Conservation (phyloP, 257 asterid genomes). For the Solanum arcanum region DNA sequence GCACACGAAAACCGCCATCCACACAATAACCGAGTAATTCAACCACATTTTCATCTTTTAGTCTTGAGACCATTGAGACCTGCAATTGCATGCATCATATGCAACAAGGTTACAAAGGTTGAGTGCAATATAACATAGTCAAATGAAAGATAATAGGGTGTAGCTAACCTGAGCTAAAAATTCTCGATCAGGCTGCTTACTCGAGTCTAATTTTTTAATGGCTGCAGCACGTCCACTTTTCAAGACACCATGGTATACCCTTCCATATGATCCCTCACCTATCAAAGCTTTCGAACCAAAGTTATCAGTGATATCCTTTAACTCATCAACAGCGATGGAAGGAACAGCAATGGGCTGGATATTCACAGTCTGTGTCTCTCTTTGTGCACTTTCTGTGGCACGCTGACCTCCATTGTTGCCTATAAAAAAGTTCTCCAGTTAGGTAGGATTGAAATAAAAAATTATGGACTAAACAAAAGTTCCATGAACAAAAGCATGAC, state of each 20-base stretch:
- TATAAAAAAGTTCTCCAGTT: slow-evolving; percentile 1
- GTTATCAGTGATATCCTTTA: slow-evolving; percentile 63
- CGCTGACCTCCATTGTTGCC: slow-evolving; percentile 51
- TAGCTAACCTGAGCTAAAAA: slow-evolving; percentile 64
- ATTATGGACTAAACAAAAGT: neutral
- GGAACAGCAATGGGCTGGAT: slow-evolving; percentile 70
- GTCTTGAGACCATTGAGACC: slow-evolving; percentile 93
- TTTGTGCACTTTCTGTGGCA: slow-evolving; percentile 42
- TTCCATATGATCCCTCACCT: slow-evolving; percentile 91
- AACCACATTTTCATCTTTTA: slow-evolving; percentile 63
- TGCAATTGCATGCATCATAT: slow-evolving; percentile 8
- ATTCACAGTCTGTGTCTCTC: slow-evolving; percentile 39
- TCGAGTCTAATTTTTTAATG: slow-evolving; percentile 68
- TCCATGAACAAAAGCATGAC: neutral
- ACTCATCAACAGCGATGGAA: slow-evolving; percentile 56
- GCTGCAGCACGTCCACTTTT: slow-evolving; percentile 62
- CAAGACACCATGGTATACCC: slow-evolving; percentile 66
- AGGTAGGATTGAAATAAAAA: neutral
- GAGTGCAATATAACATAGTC: neutral
- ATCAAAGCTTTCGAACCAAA: slow-evolving; percentile 53
- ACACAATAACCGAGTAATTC: slow-evolving; percentile 85
- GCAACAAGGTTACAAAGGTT: neutral
- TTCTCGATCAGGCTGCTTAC: slow-evolving; percentile 84
- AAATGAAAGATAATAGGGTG: neutral
- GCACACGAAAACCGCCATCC: slow-evolving; percentile 72